Evolutionary conservation across 148 eudicot species (phyloP).

Genomic region (Amaranthus palmeri): DNA sequence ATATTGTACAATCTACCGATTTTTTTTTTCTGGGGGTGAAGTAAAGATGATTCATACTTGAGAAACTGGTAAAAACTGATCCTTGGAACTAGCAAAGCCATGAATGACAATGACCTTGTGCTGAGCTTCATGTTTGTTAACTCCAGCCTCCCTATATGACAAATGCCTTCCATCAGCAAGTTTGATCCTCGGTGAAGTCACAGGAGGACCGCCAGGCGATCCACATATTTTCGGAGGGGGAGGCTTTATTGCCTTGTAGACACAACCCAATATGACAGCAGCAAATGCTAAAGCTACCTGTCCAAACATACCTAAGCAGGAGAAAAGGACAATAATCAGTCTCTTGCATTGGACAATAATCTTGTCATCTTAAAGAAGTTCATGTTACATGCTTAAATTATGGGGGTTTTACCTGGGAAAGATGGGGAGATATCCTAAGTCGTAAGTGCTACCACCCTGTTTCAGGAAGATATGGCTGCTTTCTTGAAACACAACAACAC

Average conservation of each 20-base stretch:
- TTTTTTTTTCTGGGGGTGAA: neutral
- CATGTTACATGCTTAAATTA: neutral
- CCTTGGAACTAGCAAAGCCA: conserved; percentile 63
- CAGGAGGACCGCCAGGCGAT: conserved; percentile 61
- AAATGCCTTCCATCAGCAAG: conserved; percentile 70
- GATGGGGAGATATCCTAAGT: no score
- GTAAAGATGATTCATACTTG: conserved; percentile 32
- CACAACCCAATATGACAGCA: conserved; percentile 34
- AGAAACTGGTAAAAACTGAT: conserved; percentile 41
- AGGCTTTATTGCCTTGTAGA: conserved; percentile 44
- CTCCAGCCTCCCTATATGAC: conserved; percentile 63
- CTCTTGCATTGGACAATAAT: neutral
- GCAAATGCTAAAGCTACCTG: conserved; percentile 37
- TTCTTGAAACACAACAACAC: no score
- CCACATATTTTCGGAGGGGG: conserved; percentile 58
- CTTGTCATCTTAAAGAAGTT: neutral
- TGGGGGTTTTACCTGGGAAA: no score
- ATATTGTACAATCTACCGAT: neutral
- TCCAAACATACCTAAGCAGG: conserved; percentile 38
- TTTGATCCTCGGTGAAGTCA: conserved; percentile 59
- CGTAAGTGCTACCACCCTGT: no score
- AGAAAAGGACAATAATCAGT: neutral
- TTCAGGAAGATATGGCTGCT: no score
- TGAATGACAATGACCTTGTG: conserved; percentile 58
- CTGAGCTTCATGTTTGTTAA: conserved; percentile 50